Evolutionary conservation across 1,284 basidiomycete species (phyloP).

Genomic region (Apiotrichum veenhuisii): DNA sequence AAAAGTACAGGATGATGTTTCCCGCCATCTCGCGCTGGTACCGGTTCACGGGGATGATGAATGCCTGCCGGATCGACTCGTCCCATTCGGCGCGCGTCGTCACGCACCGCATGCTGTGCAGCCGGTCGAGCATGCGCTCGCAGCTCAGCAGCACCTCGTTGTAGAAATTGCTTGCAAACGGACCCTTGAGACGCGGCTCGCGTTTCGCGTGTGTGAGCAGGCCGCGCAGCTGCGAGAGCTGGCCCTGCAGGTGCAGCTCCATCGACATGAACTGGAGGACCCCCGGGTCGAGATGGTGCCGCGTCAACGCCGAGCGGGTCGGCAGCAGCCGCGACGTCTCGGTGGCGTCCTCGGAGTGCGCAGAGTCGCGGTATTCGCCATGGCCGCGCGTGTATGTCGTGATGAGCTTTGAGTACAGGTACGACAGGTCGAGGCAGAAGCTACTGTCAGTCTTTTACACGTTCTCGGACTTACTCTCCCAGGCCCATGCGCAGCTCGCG

Average conservation of each 20-base stretch:
- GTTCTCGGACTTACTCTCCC: conserved; percentile 64
- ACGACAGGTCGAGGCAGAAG: conserved; percentile 50
- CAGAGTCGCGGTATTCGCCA: conserved; percentile 13
- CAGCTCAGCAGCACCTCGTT: conserved; percentile 76
- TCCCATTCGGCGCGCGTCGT: conserved; percentile 84
- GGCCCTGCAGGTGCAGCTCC: conserved; percentile 89
- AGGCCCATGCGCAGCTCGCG: conserved; percentile 77
- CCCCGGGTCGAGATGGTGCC: conserved; percentile 32
- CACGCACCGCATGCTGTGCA: conserved; percentile 94
- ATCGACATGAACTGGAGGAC: conserved; percentile 86
- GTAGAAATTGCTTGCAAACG: conserved; percentile 79
- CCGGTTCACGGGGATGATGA: conserved; percentile 80
- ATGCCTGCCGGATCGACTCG: conserved; percentile 63
- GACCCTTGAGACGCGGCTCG: conserved; percentile 91
- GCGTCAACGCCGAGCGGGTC: conserved; percentile 8
- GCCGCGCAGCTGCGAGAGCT: conserved; percentile 75
- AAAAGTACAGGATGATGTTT: conserved; percentile 88
- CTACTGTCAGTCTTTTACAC: conserved; percentile 20
- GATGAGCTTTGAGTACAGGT: conserved; percentile 49
- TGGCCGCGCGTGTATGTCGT: conserved; percentile 35
- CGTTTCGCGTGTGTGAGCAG: conserved; percentile 82
- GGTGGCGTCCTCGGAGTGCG: neutral
- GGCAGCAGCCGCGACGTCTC: conserved; percentile 14
- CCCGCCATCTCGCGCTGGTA: conserved; percentile 83
- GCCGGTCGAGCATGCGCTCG: conserved; percentile 76